Base-by-base conservation (phyloP, 2,329 filamentous ascomycete genomes). In the Leptographium lundbergii region DNA sequence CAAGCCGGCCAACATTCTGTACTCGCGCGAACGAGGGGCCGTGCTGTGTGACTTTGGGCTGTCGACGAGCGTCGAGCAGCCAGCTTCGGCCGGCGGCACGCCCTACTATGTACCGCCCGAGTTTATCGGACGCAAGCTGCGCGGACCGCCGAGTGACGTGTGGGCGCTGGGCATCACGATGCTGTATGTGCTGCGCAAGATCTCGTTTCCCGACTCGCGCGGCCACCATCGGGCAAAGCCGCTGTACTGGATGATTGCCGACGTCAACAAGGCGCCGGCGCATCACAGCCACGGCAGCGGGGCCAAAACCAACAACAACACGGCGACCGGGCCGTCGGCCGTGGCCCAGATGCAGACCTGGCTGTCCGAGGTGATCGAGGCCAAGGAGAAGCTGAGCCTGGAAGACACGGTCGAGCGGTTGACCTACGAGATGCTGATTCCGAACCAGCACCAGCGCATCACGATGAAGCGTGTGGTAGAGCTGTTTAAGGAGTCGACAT, bases 91-190 rank as follows among this genome's bases (percentile, higher is more conserved):
- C 10, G 81, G 81, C 29, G 81, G 81, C 56, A 84, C 81, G 17
- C 81, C 81, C 14, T 84, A 81, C 69, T 84, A 84, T 65, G 75
- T 84, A 24, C 80, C 81, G 1, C 81, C 81, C 25, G 81, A 84
- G 67, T 84, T 81, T 66, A 81, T 84, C 61, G 78, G 76, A 14
- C 70, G 73, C 57, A 80, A 77, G 67, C 71, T 75, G 54, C 79
- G 81, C 36, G 81, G 81, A 4, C 68, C 76, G 4, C 71, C 79
- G 2, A 81, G 80, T 34, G 81, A 84, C 63, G 79, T 82, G 10
- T 84, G 81, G 80, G 81, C 80, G 0, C 69, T 84, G 34, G 81
- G 81, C 53, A 73, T 84, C 56, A 82, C 80, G 34, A 82, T 84
- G 80, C 73, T 84, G 24, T 84, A 84, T 62, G 75, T 81, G 5